These are phyloP conservation scores for Trypanosoma mega DNA, from an alignment of 208 protist species.

Conservation along the genomic window DNA sequence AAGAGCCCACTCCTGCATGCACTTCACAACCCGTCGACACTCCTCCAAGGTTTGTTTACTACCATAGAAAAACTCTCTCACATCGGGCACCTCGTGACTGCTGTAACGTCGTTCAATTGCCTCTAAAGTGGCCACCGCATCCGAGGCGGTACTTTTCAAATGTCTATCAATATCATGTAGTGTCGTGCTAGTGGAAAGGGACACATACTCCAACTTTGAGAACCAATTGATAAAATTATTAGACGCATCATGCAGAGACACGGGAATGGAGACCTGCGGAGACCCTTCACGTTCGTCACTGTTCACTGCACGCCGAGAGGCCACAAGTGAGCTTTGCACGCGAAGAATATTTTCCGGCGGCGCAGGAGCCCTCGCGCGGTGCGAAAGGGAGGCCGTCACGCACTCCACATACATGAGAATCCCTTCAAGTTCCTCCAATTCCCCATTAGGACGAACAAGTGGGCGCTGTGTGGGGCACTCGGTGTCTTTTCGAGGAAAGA, in stretches of 20 bases:
- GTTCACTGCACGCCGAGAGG: conserved; percentile 22
- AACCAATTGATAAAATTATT: conserved; percentile 49
- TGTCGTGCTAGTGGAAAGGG: conserved; percentile 36
- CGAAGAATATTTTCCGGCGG: conserved; percentile 44
- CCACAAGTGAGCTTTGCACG: conserved; percentile 48
- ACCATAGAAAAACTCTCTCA: conserved; percentile 40
- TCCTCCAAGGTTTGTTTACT: conserved; percentile 33
- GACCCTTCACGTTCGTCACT: neutral
- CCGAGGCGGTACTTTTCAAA: conserved; percentile 27
- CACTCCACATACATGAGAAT: conserved; percentile 63
- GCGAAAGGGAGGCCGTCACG: conserved; percentile 37
- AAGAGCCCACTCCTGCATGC: conserved; percentile 35
- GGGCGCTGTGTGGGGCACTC: too few species aligned
- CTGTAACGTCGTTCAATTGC: conserved; percentile 56
- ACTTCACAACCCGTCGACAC: conserved; percentile 36
- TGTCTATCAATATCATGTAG: conserved; percentile 48
- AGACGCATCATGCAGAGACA: conserved; percentile 39
- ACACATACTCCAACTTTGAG: conserved; percentile 60
- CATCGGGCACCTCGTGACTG: conserved; percentile 38
- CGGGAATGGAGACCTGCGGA: conserved; percentile 36
- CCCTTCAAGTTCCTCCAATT: conserved; percentile 52
- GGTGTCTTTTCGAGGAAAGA: too few species aligned
- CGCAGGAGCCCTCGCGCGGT: conserved; percentile 42
- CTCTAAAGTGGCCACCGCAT: conserved; percentile 41
- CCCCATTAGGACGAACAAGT: neutral